phyloP scores from a whole-genome alignment of 495 filamentous ascomycete species.

The Penicillium soppii region DNA sequence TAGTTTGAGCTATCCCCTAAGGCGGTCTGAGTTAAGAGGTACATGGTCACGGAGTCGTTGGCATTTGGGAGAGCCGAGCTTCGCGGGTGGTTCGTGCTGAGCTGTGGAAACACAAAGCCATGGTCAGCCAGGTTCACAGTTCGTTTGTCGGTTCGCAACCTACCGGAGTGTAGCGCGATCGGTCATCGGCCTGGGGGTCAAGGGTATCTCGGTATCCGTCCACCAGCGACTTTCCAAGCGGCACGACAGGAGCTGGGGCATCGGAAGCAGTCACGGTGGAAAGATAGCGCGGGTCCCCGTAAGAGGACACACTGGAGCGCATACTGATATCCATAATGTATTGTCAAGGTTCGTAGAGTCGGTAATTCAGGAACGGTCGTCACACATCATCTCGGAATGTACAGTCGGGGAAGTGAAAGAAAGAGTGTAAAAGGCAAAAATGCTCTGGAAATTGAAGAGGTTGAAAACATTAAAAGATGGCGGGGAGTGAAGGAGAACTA shows the following conservation, averaged over 20 bases:
- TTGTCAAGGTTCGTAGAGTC: slow-evolving; percentile 1
- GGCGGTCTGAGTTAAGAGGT: slow-evolving; percentile 90
- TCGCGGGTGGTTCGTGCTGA: slow-evolving; percentile 33
- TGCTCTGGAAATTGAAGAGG: slow-evolving; percentile 3
- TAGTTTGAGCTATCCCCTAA: slow-evolving; percentile 80
- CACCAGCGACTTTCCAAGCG: slow-evolving; percentile 40
- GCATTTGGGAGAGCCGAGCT: slow-evolving; percentile 46
- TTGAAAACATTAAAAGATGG: slow-evolving; percentile 17
- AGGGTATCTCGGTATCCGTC: slow-evolving; percentile 47
- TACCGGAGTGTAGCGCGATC: slow-evolving; percentile 43
- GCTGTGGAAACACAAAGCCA: slow-evolving; percentile 15
- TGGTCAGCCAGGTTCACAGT: slow-evolving; percentile 14
- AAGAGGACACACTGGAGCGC: slow-evolving; percentile 48
- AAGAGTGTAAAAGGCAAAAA: no score
- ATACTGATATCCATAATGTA: slow-evolving; percentile 45
- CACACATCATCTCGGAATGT: slow-evolving; percentile 12
- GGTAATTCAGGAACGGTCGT: slow-evolving; percentile 18
- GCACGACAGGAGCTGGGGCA: slow-evolving; percentile 29
- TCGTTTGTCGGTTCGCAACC: slow-evolving; percentile 11
- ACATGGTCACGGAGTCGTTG: slow-evolving; percentile 65
- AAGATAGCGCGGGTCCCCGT: slow-evolving; percentile 47
- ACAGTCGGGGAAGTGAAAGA: neutral
- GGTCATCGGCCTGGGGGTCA: slow-evolving; percentile 34
- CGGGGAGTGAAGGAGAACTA: slow-evolving; percentile 20
- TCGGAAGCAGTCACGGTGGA: slow-evolving; percentile 38